Base-by-base conservation (phyloP, 805 yeast species). In the Wickerhamomyces mucosus region DNA sequence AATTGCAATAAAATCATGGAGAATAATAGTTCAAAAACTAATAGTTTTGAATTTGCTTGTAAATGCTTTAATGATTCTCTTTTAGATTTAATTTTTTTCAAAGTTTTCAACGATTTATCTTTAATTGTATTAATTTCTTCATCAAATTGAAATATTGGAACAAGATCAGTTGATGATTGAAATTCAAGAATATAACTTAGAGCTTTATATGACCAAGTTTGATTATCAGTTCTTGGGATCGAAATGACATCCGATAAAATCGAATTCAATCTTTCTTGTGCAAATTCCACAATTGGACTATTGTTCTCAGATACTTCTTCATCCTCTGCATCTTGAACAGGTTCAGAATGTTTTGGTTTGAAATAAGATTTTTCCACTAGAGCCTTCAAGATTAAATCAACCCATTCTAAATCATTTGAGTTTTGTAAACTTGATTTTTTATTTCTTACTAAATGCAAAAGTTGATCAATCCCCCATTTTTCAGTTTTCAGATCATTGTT, bases 1-100 rank as follows among this genome's bases (percentile, higher is more conserved):
- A 88, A 63, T 51, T 85, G 95, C 11, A 89, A 50, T 15, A 86
- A 55, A 4, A 78, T 78, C 69, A 82, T 72, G 0, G 95, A 78
- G 35, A 82, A 71, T 27, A 89, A 59, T 22, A 83, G 58, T 53
- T 85, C 94, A 47, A 89, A 78, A 26, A 85, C 79, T 36, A 61
- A 59, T 39, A 77, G 50, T 42, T 72, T 69, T 1, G 55, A 37
- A 25, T 41, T 46, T 17, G 39, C 58, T 24, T 35, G 16, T 29
- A 47, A 53, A 7, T 40, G 41, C 11, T 38, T 29, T 4, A 45
- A 50, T 5, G 63, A 44, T 21, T 40, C 49, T 31, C 63, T 53
- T 35, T 58, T 51, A 17, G 56, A 48, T 38, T 56, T 52, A 15
- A 74, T 63, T 31, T 61, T 56, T 14, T 58, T 58, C 29, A 85